Evolutionary conservation across 495 filamentous ascomycete species (phyloP).

Genomic region (Neurospora intermedia): DNA sequence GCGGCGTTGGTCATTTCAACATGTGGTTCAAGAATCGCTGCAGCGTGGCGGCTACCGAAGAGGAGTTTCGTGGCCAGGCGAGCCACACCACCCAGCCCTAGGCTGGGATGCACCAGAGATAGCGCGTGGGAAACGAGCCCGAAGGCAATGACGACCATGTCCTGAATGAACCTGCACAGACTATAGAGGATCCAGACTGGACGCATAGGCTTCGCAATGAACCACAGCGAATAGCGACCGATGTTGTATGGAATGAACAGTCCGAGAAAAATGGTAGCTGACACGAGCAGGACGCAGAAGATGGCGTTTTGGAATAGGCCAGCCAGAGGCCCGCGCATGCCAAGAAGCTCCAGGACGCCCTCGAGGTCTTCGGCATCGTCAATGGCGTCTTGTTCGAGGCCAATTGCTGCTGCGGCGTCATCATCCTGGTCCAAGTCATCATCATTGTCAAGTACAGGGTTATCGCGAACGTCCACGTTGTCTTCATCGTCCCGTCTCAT

Average conservation of each 20-base stretch:
- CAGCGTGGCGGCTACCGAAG: constrained; percentile 12
- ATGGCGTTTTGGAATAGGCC: constrained; percentile 88
- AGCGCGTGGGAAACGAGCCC: constrained; percentile 11
- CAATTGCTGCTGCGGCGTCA: constrained; percentile 28
- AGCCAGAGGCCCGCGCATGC: constrained; percentile 86
- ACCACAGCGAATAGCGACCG: constrained; percentile 71
- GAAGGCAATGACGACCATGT: constrained; percentile 32
- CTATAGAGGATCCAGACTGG: constrained; percentile 60
- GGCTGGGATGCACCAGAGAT: neutral
- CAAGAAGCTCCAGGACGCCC: constrained; percentile 89
- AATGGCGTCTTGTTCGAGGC: constrained; percentile 36
- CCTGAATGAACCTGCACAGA: constrained; percentile 56
- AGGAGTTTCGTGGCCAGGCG: constrained; percentile 7
- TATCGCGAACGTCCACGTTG: constrained; percentile 24
- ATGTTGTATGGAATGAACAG: constrained; percentile 87
- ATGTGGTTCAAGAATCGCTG: constrained; percentile 3
- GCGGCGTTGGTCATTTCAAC: constrained; percentile 11
- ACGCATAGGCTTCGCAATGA: constrained; percentile 68
- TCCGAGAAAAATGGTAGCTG: constrained; percentile 69
- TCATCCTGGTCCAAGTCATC: constrained; percentile 33
- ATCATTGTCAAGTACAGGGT: constrained; percentile 7
- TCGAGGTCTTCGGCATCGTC: constrained; percentile 97
- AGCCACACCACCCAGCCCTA: neutral
- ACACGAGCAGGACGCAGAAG: constrained; percentile 84
- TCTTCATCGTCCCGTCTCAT: constrained; percentile 13